phyloP scores from a whole-genome alignment of 1,139 yeast species.

The Candida neerlandica region DNA sequence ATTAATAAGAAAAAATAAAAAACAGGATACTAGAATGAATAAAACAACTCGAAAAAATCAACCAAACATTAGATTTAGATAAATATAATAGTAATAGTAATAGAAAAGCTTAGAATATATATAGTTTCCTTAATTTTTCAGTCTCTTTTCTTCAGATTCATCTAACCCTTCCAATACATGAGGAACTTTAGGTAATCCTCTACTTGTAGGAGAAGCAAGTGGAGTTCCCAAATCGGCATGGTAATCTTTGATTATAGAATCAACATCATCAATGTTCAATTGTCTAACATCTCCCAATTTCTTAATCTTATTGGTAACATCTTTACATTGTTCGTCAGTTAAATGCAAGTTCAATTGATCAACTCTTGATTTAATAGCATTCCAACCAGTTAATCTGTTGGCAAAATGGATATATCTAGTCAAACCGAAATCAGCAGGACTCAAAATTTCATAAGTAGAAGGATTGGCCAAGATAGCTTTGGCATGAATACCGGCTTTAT shows the following conservation, averaged over 20 bases:
- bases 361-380: slow-evolving; percentile 96
- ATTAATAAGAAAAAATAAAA: neutral
- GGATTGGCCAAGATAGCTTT: slow-evolving; percentile 98
- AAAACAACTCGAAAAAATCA: neutral
- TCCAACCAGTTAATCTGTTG: slow-evolving; percentile 98
- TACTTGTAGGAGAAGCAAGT: slow-evolving; percentile 18
- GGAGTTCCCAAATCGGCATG: slow-evolving; percentile 65
- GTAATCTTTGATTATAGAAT: slow-evolving; percentile 91
- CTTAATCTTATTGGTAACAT: slow-evolving; percentile 91
- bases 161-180: slow-evolving; percentile 15
- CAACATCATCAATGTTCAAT: slow-evolving; percentile 94
- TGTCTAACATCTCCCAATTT: slow-evolving; percentile 94
- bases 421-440: slow-evolving; percentile 93
- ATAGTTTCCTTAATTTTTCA: slow-evolving; percentile 2
- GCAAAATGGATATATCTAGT: slow-evolving; percentile 97
- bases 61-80: neutral
- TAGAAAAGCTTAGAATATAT: neutral
- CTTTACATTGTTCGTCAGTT: slow-evolving; percentile 93
- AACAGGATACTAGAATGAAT: neutral
- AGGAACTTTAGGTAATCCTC: slow-evolving; percentile 15
- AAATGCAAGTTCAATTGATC: slow-evolving; percentile 91
- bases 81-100: neutral
- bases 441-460: slow-evolving; percentile 93
- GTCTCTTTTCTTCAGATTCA: slow-evolving; percentile 15
- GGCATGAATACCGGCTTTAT: slow-evolving; percentile 99